Conservation (phyloP, 116 monocot species). For the Dioscorea cayenensis region DNA sequence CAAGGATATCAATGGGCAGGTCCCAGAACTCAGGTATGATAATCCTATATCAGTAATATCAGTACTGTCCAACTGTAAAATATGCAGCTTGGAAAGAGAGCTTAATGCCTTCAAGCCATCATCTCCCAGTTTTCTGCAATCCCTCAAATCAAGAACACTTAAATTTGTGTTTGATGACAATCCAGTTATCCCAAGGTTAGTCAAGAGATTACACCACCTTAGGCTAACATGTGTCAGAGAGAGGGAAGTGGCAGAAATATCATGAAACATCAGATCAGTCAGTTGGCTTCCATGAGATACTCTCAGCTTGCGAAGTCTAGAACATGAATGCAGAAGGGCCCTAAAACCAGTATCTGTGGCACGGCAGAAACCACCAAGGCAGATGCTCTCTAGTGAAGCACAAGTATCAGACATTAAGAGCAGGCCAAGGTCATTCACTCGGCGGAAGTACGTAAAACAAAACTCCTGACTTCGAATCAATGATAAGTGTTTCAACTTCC, state of each 20-base stretch:
- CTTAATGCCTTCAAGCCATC: slow-evolving; percentile 45
- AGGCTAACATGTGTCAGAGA: slow-evolving; percentile 81
- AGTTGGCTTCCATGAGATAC: slow-evolving; percentile 79
- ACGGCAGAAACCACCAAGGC: slow-evolving; percentile 82
- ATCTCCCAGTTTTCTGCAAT: slow-evolving; percentile 68
- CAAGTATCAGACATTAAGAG: slow-evolving; percentile 74
- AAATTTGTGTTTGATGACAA: slow-evolving; percentile 66
- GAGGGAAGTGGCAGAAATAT: slow-evolving; percentile 84
- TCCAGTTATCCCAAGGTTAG: slow-evolving; percentile 49
- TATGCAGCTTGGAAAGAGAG: slow-evolving; percentile 54
- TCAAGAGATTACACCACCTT: slow-evolving; percentile 76
- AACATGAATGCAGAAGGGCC: slow-evolving; percentile 73
- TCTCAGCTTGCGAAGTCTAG: slow-evolving; percentile 55
- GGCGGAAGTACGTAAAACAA: slow-evolving; percentile 67
- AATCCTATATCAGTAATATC: slow-evolving; percentile 63
- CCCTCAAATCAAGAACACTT: slow-evolving; percentile 64
- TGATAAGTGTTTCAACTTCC: slow-evolving; percentile 83
- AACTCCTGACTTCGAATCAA: slow-evolving; percentile 79
- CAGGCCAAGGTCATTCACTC: slow-evolving; percentile 82
- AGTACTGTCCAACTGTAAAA: slow-evolving; percentile 57
- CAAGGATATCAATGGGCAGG: slow-evolving; percentile 54
- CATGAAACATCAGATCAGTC: slow-evolving; percentile 89
- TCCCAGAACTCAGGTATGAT: slow-evolving; percentile 49
- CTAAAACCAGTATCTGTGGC: slow-evolving; percentile 91
- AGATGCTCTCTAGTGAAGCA: slow-evolving; percentile 66